Conservation (phyloP, 768 basidiomycete species). For the Boletus rubescentipes region DNA sequence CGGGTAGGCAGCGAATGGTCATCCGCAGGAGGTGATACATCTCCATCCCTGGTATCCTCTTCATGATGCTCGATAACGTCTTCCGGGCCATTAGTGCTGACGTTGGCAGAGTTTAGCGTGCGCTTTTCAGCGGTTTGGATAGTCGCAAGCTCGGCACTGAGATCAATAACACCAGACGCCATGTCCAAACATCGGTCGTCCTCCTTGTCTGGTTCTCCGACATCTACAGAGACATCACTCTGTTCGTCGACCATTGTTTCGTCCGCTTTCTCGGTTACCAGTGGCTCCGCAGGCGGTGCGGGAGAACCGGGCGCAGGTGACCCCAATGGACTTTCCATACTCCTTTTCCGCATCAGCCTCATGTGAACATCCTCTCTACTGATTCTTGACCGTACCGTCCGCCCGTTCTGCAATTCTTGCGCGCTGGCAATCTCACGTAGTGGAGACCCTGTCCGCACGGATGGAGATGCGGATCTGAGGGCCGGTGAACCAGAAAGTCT, state of each 20-base stretch:
- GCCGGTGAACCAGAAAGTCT: conserved; percentile 20
- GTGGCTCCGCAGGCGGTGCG: neutral
- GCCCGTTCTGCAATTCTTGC: conserved; percentile 19
- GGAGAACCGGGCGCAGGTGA: conserved; percentile 18
- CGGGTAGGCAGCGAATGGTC: neutral
- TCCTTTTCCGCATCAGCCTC: conserved; percentile 45
- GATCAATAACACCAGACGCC: conserved; percentile 35
- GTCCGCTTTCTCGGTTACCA: neutral
- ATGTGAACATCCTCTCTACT: conserved; percentile 54
- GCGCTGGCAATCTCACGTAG: conserved; percentile 22
- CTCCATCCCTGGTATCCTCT: neutral
- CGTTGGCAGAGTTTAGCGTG: conserved; percentile 20
- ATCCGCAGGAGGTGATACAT: neutral
- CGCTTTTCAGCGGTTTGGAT: conserved; percentile 49
- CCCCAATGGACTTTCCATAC: conserved; percentile 42
- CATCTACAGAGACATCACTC: neutral
- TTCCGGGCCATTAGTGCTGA: neutral
- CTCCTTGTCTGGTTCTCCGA: conserved; percentile 11
- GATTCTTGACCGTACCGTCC: conserved; percentile 42
- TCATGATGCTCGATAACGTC: neutral
- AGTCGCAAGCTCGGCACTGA: conserved; percentile 51
- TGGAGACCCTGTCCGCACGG: conserved; percentile 27
- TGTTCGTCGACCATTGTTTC: neutral
- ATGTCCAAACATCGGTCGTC: conserved; percentile 40
- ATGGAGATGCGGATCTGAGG: conserved; percentile 22